Evolutionary conservation across 208 protist species (phyloP).

Genomic region (Leishmania turanica): DNA sequence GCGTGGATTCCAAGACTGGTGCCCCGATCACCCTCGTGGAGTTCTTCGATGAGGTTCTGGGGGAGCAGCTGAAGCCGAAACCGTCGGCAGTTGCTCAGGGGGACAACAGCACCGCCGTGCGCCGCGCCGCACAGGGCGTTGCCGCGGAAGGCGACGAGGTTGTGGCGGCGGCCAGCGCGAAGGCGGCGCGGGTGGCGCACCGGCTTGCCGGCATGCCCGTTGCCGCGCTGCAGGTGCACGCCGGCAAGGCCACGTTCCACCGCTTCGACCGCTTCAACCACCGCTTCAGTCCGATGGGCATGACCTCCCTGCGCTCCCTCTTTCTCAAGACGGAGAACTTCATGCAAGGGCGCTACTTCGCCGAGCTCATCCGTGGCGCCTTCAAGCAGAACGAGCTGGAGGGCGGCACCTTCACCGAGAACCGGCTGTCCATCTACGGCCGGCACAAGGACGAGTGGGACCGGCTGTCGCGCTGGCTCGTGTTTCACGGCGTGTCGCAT

Average conservation of each 20-base stretch:
- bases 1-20: conserved; percentile 40
- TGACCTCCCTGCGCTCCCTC: conserved; percentile 63
- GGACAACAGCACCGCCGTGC: neutral
- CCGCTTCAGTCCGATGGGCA: conserved; percentile 80
- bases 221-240: conserved; percentile 81
- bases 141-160: neutral
- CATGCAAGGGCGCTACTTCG: conserved; percentile 92
- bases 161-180: neutral
- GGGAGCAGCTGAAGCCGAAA: conserved; percentile 1
- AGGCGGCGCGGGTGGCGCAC: conserved; percentile 32
- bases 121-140: neutral
- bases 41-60: conserved; percentile 39
- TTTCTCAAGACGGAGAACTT: conserved; percentile 90
- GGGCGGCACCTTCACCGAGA: conserved; percentile 76
- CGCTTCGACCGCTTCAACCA: conserved; percentile 91
- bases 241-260: conserved; percentile 84
- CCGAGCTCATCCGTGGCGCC: conserved; percentile 66
- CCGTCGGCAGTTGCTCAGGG: neutral
- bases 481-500: conserved; percentile 90
- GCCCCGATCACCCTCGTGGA: conserved; percentile 44
- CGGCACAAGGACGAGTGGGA: conserved; percentile 66
- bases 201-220: conserved; percentile 64
- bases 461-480: conserved; percentile 73
- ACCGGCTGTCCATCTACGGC: conserved; percentile 89
- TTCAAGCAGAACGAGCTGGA: conserved; percentile 60